Percentiles rank a stretch among this genome's conserved stretches.
Evolutionary conservation across 306 rosid species (phyloP).

Genomic region (Sicyos baderoa): DNA sequence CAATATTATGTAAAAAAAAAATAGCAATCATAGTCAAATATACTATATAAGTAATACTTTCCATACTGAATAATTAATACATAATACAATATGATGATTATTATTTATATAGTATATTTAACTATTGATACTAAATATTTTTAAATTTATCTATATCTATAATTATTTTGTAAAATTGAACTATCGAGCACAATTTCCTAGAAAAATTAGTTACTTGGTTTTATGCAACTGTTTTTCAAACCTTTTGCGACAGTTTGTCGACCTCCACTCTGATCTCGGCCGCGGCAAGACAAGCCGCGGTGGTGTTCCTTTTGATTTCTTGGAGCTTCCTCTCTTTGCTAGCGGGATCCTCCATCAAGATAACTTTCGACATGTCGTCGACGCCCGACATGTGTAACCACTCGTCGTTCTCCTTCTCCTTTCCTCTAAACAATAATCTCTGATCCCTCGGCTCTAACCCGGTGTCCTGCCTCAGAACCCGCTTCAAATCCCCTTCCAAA

Average conservation of each 20-base stretch:
- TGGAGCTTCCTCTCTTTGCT: conserved; percentile 53
- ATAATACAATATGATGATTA: too few species aligned
- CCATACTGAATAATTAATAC: too few species aligned
- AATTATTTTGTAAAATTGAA: too few species aligned
- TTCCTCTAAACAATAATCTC: conserved; percentile 53
- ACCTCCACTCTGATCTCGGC: conserved; percentile 39
- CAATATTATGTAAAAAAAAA: too few species aligned
- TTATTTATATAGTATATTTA: too few species aligned
- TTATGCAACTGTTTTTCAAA: conserved; percentile 4
- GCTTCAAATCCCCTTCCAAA: conserved; percentile 51
- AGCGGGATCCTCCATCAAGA: conserved; percentile 65
- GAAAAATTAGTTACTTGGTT: too few species aligned
- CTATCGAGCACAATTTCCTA: too few species aligned
- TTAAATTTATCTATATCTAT: too few species aligned
- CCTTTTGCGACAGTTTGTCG: conserved; percentile 61
- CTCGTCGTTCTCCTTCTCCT: conserved; percentile 61
- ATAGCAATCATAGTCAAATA: too few species aligned
- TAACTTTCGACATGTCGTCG: conserved; percentile 50
- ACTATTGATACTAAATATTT: too few species aligned
- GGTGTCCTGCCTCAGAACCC: conserved; percentile 36
- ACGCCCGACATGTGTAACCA: conserved; percentile 60
- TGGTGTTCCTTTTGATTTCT: conserved; percentile 40
- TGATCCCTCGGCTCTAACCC: conserved; percentile 58
- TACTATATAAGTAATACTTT: too few species aligned
- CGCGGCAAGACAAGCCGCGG: conserved; percentile 31